Evolutionary conservation across 768 basidiomycete species (phyloP).

Genomic region (Leccinum aurantiacum): DNA sequence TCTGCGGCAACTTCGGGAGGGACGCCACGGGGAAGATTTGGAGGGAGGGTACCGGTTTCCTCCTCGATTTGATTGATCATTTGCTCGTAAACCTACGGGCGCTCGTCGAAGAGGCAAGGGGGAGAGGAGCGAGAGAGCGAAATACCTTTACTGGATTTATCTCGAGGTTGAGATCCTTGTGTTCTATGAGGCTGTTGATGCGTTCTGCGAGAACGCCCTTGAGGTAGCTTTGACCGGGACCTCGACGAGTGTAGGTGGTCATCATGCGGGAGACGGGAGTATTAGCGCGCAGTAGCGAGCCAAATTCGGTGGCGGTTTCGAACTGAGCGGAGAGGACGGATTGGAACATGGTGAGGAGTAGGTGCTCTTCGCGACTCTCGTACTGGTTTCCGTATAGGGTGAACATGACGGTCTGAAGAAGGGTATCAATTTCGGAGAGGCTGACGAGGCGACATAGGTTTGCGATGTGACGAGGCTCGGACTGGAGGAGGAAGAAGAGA

Average conservation of each 20-base stretch:
- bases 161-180: slow-evolving; percentile 98
- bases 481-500: slow-evolving; percentile 97
- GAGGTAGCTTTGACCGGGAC: slow-evolving; percentile 97
- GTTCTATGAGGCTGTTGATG: slow-evolving; percentile 98
- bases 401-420: slow-evolving; percentile 99
- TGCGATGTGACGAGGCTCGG: slow-evolving; percentile 96
- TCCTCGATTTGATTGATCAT: slow-evolving; percentile 99
- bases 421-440: slow-evolving; percentile 95
- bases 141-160: slow-evolving; percentile 96
- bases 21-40: slow-evolving; percentile 89
- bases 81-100: slow-evolving; percentile 90
- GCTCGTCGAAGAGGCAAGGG: neutral
- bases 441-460: slow-evolving; percentile 95
- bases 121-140: neutral
- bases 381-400: slow-evolving; percentile 99
- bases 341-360: slow-evolving; percentile 99
- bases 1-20: slow-evolving; percentile 93
- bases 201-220: slow-evolving; percentile 97
- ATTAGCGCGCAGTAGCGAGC: slow-evolving; percentile 96
- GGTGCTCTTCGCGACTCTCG: slow-evolving; percentile 96
- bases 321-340: slow-evolving; percentile 98
- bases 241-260: slow-evolving; percentile 99
- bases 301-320: slow-evolving; percentile 98
- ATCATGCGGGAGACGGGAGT: slow-evolving; percentile 99
- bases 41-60: slow-evolving; percentile 89